Evolutionary conservation across 257 asterid genomes (phyloP), one percentile per base, ranked within the genome.

Genomic region (Galeopsis tetrahit): DNA sequence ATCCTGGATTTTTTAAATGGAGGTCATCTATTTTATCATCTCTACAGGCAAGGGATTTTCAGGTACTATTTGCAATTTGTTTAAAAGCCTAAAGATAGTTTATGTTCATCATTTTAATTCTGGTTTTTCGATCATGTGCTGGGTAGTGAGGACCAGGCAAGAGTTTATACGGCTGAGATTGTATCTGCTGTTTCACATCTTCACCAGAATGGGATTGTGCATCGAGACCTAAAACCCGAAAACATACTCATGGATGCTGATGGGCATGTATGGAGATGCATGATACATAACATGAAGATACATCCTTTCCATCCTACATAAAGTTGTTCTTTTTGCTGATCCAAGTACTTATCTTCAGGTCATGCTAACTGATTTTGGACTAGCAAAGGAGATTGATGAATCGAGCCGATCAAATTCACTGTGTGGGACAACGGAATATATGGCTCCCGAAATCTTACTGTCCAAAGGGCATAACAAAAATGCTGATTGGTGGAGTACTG

Each of bases 401-500:
- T 90, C 97, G 35, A 82, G 97, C 81, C 77, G 98, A 76, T 92
- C 98, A 34, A 92, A 92, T 78, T 92, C 98, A 3, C 69, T 92
- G 80, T 92, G 98, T 77, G 98, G 98, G 72, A 92, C 98, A 10
- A 90, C 96, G 6, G 98, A 92, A 79, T 90, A 92, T 77, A 92
- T 92, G 98, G 98, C 98, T 78, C 98, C 96, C 0, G 98, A 92
- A 80, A 92, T 92, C 75, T 82, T 92, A 49, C 84, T 68, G 38
- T 80, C 96, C 2, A 90, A 87, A 81, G 97, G 97, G 15, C 98
- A 92, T 61, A 85, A 92, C 79, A 92, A 88, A 49, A 81, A 84
- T 74, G 97, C 98, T 46, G 98, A 92, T 77, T 92, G 97, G 98
- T 92, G 98, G 98, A 92, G 98, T 13, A 74, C 87, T 44, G 98